phyloP scores from a whole-genome alignment of 2,329 filamentous ascomycete genomes.

The Cladosporium cucumerinum region DNA sequence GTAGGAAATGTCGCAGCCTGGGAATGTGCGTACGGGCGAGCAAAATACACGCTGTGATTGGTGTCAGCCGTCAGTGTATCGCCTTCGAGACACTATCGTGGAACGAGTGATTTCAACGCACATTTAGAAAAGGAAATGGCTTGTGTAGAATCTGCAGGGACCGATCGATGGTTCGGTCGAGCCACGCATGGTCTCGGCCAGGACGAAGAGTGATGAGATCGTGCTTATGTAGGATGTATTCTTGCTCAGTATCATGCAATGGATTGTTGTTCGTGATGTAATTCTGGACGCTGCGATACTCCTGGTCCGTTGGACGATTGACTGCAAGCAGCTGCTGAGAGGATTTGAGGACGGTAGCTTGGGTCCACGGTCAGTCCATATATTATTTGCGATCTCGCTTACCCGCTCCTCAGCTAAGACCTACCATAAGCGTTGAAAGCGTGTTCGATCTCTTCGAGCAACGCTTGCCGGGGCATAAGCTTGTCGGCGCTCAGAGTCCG shows the following conservation, averaged over 20 bases:
- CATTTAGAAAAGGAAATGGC: conserved; percentile 8
- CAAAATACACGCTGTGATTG: conserved; percentile 1
- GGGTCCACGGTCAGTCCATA: background rate
- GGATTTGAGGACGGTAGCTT: background rate
- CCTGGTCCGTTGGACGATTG: background rate
- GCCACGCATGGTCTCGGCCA: conserved; percentile 40
- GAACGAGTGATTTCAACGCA: background rate
- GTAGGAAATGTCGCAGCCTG: too few relatives aligned
- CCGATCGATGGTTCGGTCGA: conserved; percentile 37
- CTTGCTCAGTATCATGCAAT: conserved; percentile 26
- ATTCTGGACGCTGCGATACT: background rate
- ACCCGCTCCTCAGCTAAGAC: background rate
- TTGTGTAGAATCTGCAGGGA: conserved; percentile 18
- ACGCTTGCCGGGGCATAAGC: background rate
- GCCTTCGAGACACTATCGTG: background rate
- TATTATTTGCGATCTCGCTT: background rate
- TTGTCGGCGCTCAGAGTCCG: conserved; percentile 18
- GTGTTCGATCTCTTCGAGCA: conserved; percentile 15
- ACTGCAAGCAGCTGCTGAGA: background rate
- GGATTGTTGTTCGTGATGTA: conserved; percentile 24
- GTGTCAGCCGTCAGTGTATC: background rate
- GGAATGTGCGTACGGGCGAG: background rate
- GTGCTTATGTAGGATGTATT: conserved; percentile 38
- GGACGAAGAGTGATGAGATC: conserved; percentile 41
- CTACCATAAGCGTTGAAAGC: conserved; percentile 19